Base-by-base conservation (phyloP, 345 rosid species). In the Heritiera littoralis region DNA sequence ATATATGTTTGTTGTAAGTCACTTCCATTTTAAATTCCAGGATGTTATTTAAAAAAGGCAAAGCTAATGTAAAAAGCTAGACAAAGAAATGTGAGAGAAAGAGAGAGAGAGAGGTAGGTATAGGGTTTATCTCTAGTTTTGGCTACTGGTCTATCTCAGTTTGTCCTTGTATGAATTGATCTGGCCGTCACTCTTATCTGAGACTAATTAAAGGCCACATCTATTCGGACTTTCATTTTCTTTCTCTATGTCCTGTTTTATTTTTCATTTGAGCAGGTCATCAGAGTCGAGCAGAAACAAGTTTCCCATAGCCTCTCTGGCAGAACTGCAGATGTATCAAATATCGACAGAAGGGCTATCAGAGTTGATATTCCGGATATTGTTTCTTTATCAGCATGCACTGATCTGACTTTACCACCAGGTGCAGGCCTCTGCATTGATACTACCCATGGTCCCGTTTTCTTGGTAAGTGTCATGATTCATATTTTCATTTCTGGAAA, bases 401-500 rank as follows among this genome's bases (percentile, higher is more conserved):
- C 97, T 46, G 99, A 96, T 87, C 90, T 94, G 75, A 96, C 98
- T 67, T 89, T 96, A 87, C 99, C 99, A 72, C 91, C 95, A 6
- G 99, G 99, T 80, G 93, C 99, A 54, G 99, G 93, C 88, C 95
- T 96, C 75, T 92, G 99, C 88, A 89, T 96, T 63, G 90, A 89
- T 82, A 89, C 98, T 18, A 77, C 90, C 78, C 86, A 85, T 15
- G 97, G 94, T 52, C 94, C 92, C 9, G 83, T 96, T 77, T 96
- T 77, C 92, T 75, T 92, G 95, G 99, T 96, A 87, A 86, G 87
- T 55, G 32, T 56, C 46, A 54, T 65, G 30, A 13, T 43, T 41
- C 17, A 17, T 46, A 28, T 14, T 55, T 41, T 51, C 8, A 20
- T n/a, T 23, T 23, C n/a, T 7, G n/a, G 73, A 43, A 41, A 1